phyloP scores from a whole-genome alignment of 352 stramenopile genomes.

The Phytophthora agathidicida region DNA sequence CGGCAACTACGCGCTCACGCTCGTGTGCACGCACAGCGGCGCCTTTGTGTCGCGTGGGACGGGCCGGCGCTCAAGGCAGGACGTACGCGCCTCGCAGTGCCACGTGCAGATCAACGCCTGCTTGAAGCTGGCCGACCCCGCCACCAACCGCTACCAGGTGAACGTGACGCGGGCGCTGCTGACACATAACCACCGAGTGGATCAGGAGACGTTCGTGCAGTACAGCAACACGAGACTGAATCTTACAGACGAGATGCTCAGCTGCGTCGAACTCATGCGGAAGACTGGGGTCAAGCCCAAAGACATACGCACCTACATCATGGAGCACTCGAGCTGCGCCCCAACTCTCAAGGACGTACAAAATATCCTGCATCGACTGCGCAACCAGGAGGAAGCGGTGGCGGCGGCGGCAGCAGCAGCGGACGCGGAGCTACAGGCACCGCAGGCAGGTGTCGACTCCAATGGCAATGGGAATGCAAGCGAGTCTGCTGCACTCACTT shows the following conservation, averaged over 20 bases:
- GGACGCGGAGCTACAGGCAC: constrained; percentile 1
- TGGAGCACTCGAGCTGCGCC: constrained; percentile 34
- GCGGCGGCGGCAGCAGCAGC: background rate
- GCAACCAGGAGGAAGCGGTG: constrained; percentile 17
- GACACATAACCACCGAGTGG: constrained; percentile 40
- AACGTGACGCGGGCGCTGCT: constrained; percentile 37
- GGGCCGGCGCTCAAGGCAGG: constrained; percentile 33
- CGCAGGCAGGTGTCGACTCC: background rate
- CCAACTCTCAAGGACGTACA: constrained; percentile 47
- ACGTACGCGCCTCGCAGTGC: constrained; percentile 37
- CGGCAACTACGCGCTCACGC: constrained; percentile 42
- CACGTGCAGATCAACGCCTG: constrained; percentile 44
- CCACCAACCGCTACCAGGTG: constrained; percentile 33
- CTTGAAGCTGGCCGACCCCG: constrained; percentile 38
- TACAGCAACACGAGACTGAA: constrained; percentile 44
- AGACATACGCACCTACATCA: constrained; percentile 39
- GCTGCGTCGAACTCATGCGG: constrained; percentile 43
- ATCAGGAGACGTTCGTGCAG: constrained; percentile 38
- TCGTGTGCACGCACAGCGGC: constrained; percentile 47
- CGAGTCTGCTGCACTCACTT: background rate
- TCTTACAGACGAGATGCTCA: constrained; percentile 30
- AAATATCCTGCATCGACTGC: constrained; percentile 38
- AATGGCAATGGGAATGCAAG: background rate
- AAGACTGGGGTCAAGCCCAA: constrained; percentile 40
- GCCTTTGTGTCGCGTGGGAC: constrained; percentile 39